phyloP scores from a whole-genome alignment of 2,329 filamentous ascomycete genomes.

The Exophiala xenobiotica region DNA sequence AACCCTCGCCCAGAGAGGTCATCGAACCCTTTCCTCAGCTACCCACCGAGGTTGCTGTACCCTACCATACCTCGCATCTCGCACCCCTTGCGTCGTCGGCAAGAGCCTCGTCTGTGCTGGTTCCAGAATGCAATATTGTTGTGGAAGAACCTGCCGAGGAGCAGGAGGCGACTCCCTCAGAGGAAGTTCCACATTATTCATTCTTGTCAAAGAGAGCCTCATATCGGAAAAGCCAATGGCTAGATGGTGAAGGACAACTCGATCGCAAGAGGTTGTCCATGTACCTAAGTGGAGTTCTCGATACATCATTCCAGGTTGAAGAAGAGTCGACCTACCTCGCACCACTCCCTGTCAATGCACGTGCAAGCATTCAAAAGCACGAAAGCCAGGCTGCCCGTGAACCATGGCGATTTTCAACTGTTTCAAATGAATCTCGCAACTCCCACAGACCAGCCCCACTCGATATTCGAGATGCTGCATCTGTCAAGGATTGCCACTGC shows the following conservation, averaged over 20 bases:
- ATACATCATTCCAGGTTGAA: conserved; percentile 13
- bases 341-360: not conserved
- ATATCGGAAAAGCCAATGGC: conserved; percentile 13
- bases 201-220: not conserved
- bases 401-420: conserved; percentile 1
- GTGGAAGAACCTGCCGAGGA: not conserved
- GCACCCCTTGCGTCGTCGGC: not conserved
- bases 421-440: conserved; percentile 1
- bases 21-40: not conserved
- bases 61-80: not conserved
- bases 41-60: not conserved
- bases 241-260: conserved; percentile 10
- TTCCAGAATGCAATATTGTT: not conserved
- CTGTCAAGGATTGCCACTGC: conserved; percentile 5
- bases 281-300: conserved; percentile 17
- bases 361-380: not conserved
- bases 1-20: not conserved
- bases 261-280: conserved; percentile 19
- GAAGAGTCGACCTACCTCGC: not conserved
- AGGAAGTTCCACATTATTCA: too few relatives aligned
- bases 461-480: not conserved
- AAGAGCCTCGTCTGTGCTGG: not conserved
- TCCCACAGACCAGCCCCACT: not conserved
- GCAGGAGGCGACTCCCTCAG: not conserved
- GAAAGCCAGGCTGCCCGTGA: not conserved